A percentile compares a stretch with the other conserved stretches of the same genome.
phyloP scores from a whole-genome alignment of 495 filamentous ascomycete species.

The Parachaetomium inaequale region DNA sequence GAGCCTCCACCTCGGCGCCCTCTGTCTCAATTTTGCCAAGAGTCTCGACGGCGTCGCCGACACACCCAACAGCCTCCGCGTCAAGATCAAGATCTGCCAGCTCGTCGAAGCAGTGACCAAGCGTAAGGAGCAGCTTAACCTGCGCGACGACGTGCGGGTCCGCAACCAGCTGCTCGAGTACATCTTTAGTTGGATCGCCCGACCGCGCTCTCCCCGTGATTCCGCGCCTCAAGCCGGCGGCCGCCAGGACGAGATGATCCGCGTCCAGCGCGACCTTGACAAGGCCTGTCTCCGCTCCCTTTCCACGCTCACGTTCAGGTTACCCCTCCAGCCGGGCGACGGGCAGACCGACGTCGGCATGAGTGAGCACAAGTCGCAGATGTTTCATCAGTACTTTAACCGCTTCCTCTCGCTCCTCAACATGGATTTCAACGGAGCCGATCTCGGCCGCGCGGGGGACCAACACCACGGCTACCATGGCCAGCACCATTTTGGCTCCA shows the following conservation, averaged over 20 bases:
- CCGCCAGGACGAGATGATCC: conserved; percentile 49
- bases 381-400: conserved; percentile 67
- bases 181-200: conserved; percentile 61
- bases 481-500: conserved; percentile 41
- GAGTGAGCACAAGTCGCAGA: conserved; percentile 58
- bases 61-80: conserved; percentile 50
- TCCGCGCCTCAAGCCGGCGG: conserved; percentile 18
- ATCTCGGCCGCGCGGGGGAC: conserved; percentile 37
- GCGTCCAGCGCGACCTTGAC: conserved; percentile 60
- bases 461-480: conserved; percentile 2
- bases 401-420: conserved; percentile 59
- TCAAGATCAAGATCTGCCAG: conserved; percentile 65
- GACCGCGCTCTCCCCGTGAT: conserved; percentile 45
- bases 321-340: conserved; percentile 61
- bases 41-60: conserved; percentile 55
- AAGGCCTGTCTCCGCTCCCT: conserved; percentile 58
- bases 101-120: conserved; percentile 59
- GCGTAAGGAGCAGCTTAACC: conserved; percentile 63
- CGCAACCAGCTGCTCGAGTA: conserved; percentile 62
- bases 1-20: conserved; percentile 55
- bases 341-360: conserved; percentile 58
- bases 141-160: conserved; percentile 62
- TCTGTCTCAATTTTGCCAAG: conserved; percentile 58
- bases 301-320: conserved; percentile 58
- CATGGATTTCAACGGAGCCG: conserved; percentile 41